Evolutionary conservation across 805 yeast species (phyloP).

Genomic region (Teunomyces pallodes): DNA sequence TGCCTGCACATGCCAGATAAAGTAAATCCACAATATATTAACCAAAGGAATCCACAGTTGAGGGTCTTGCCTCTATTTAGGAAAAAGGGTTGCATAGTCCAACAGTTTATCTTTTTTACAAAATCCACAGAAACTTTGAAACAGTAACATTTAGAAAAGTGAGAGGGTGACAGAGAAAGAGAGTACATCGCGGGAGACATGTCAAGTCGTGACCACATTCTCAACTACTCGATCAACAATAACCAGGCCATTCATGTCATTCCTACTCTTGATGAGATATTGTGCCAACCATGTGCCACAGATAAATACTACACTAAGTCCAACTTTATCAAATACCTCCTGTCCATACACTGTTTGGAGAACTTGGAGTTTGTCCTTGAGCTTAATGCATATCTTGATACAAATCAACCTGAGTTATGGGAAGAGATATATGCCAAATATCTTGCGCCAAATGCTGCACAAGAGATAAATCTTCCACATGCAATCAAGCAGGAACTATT

Average conservation of each 20-base stretch:
- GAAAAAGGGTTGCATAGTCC: background rate
- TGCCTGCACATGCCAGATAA: background rate
- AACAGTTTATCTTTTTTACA: too few species aligned
- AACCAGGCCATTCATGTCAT: slow-evolving; percentile 9
- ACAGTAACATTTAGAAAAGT: too few species aligned
- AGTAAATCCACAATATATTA: background rate
- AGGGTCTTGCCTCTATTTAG: background rate
- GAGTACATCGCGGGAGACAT: background rate
- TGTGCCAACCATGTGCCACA: slow-evolving; percentile 5
- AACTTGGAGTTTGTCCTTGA: slow-evolving; percentile 33
- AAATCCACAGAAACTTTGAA: too few species aligned
- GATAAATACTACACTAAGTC: slow-evolving; percentile 11
- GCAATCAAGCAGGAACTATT: slow-evolving; percentile 18
- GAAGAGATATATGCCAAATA: slow-evolving; percentile 22
- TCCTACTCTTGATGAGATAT: slow-evolving; percentile 20
- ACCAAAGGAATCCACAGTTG: background rate
- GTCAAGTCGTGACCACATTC: background rate
- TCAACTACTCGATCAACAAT: slow-evolving; percentile 8
- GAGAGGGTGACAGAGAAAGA: background rate
- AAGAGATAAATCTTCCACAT: slow-evolving; percentile 35
- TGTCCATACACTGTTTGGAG: slow-evolving; percentile 33
- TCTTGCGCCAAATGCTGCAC: slow-evolving; percentile 25
- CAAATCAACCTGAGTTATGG: slow-evolving; percentile 21
- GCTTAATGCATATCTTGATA: slow-evolving; percentile 16
- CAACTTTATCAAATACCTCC: slow-evolving; percentile 25